Percentiles rank a stretch among this genome's conserved stretches.
phyloP scores from a whole-genome alignment of 2,329 filamentous ascomycete species.

The Nemania serpens region DNA sequence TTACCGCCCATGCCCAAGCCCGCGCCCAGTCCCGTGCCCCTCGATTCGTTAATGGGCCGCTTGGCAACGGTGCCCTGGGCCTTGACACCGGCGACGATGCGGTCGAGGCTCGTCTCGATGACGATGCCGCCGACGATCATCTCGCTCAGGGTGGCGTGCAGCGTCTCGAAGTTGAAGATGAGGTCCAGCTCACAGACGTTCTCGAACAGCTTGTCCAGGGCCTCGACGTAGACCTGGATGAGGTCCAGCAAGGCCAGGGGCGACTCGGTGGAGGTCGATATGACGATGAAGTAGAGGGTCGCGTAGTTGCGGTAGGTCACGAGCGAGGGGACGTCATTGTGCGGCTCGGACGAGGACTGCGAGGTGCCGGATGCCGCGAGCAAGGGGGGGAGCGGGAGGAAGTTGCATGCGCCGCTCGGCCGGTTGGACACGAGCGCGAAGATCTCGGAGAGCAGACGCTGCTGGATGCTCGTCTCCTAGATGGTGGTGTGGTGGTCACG shows the following conservation, averaged over 20 bases:
- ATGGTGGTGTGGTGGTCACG: slow-evolving; percentile 1
- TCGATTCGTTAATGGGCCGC: slow-evolving; percentile 74
- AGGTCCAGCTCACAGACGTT: slow-evolving; percentile 98
- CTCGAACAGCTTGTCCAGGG: slow-evolving; percentile 92
- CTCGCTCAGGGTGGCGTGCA: slow-evolving; percentile 88
- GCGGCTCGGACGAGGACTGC: slow-evolving; percentile 66
- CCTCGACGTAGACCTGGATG: slow-evolving; percentile 97
- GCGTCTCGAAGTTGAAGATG: slow-evolving; percentile 98
- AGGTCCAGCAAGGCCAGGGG: slow-evolving; percentile 93
- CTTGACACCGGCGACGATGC: slow-evolving; percentile 83
- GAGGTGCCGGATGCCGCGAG: slow-evolving; percentile 67
- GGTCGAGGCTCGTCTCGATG: slow-evolving; percentile 86
- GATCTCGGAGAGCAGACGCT: slow-evolving; percentile 95
- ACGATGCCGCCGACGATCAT: slow-evolving; percentile 97
- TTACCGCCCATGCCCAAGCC: slow-evolving; percentile 62
- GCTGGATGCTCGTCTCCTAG: slow-evolving; percentile 95
- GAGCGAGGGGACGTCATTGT: slow-evolving; percentile 89
- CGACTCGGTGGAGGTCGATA: slow-evolving; percentile 93
- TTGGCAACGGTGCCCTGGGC: slow-evolving; percentile 79
- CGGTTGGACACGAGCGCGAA: slow-evolving; percentile 94
- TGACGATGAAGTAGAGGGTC: slow-evolving; percentile 97
- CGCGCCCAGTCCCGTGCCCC: slow-evolving; percentile 51
- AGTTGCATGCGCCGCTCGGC: slow-evolving; percentile 92
- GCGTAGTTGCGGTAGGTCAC: slow-evolving; percentile 98
- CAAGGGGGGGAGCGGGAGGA: slow-evolving; percentile 77